Conservation (phyloP, 805 yeast genomes). For the Saccharomycopsis fibuligera region DNA sequence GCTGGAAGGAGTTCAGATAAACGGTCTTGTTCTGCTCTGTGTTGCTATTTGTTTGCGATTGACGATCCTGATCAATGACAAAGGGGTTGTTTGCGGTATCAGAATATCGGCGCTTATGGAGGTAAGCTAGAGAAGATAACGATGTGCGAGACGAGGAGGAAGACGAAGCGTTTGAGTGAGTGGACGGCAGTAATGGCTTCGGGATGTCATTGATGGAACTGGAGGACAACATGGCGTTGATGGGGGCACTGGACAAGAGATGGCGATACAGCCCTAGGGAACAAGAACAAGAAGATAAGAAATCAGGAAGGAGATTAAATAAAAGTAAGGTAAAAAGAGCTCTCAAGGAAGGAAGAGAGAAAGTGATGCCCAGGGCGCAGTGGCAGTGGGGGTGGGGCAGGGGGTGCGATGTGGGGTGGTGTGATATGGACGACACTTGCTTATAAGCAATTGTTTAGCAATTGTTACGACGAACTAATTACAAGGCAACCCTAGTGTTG, state of each 20-base stretch:
- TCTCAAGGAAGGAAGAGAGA: too few relatives aligned
- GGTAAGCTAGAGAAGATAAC: conserved; percentile 7
- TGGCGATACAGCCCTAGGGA: too few relatives aligned
- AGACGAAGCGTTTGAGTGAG: neutral
- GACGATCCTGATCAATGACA: neutral
- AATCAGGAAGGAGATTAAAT: too few relatives aligned
- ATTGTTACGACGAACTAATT: too few relatives aligned
- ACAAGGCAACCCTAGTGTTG: too few relatives aligned
- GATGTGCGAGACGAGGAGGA: neutral
- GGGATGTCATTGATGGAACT: neutral
- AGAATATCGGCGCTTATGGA: conserved; percentile 10
- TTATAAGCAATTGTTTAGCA: too few relatives aligned
- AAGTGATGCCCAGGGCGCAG: too few relatives aligned
- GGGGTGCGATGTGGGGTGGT: too few relatives aligned
- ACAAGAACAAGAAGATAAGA: too few relatives aligned
- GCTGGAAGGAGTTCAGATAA: neutral
- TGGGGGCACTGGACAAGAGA: neutral
- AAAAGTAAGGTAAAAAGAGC: too few relatives aligned
- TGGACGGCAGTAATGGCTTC: neutral
- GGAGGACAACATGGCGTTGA: neutral
- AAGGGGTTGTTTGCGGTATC: conserved; percentile 9
- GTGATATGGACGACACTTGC: too few relatives aligned
- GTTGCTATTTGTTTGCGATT: conserved; percentile 6
- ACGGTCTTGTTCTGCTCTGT: conserved; percentile 11
- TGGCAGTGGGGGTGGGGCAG: too few relatives aligned